Evolutionary conservation across 23 red algal genomes (phyloP), one percentile per base, ranked within the genome.

Genomic region (Chondrus crispus): DNA sequence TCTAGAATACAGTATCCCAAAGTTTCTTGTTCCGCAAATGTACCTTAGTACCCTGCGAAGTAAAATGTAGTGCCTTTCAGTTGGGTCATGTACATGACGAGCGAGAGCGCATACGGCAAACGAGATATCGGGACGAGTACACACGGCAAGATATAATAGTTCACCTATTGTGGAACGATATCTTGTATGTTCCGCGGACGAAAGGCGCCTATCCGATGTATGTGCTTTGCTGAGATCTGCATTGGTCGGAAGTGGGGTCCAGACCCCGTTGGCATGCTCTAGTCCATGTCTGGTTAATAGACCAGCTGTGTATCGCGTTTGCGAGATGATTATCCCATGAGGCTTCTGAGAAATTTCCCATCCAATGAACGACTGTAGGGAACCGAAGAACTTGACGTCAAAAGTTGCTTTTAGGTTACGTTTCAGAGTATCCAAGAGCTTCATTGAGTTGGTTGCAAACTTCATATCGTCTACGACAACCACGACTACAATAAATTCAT

Each of bases 301-400:
- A 26, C 43, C 71, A 10, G 1, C 38, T n/a, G 71, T 38, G 38
- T 77, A 77, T 9, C 1, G 13, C 24, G 10, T 7, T 77, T 77
- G 71, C n/a, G 26, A 1, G 24, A 77, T 77, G n/a, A 1, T 48
- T 26, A 77, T 77, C 44, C 22, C 71, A 1, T 47, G 0, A 39
- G 8, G 6, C 24, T 24, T 77, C 9, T 77, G 26, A 26, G 32
- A 11, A 14, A 0, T 20, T 44, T 38, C 71, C 26, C 38, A 35
- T 22, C 71, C 1, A 12, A 76, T 46, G 44, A 44, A 77, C 9
- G 26, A 0, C 24, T 77, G 32, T n/a, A 47, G 38, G 37, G 32
- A 39, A n/a, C 71, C 71, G 20, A 77, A 77, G 38, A 77, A 38
- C 11, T 77, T 77, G 26, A 77, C 11, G 38, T 77, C 71, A 48